phyloP scores from a whole-genome alignment of 345 rosid species.

The Mangifera indica region DNA sequence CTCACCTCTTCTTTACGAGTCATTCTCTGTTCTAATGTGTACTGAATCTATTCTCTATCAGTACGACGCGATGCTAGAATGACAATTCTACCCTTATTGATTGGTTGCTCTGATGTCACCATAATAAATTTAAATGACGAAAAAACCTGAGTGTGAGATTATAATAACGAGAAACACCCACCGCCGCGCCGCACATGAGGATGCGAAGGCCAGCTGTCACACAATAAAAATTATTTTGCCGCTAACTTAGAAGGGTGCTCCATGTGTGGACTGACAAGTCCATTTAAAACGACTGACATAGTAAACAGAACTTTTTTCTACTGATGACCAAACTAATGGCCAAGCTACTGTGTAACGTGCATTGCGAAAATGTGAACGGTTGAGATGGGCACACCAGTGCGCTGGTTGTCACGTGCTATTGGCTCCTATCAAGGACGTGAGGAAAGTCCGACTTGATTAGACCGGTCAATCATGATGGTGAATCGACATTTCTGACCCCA shows the following conservation, averaged over 20 bases:
- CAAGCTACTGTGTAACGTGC: too few species aligned
- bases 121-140: not conserved
- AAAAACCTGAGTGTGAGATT: not conserved
- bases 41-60: not conserved
- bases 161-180: not conserved
- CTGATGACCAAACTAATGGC: not conserved
- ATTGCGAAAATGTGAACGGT: not conserved
- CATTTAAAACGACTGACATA: not conserved
- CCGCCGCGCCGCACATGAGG: not conserved
- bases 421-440: not conserved
- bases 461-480: too few species aligned
- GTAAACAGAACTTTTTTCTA: not conserved
- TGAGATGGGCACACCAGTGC: not conserved
- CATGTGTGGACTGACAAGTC: not conserved
- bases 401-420: not conserved
- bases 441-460: too few species aligned
- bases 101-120: not conserved
- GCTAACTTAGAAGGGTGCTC: not conserved
- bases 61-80: not conserved
- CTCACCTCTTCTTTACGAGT: not conserved
- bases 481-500: not conserved
- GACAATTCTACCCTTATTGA: constrained; percentile 2
- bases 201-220: constrained; percentile 2
- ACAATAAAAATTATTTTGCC: not conserved
- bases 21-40: not conserved